Percentiles rank a stretch among this genome's conserved stretches.
Conservation (phyloP, 495 filamentous ascomycete species). For the Stereocaulon alpinum region DNA sequence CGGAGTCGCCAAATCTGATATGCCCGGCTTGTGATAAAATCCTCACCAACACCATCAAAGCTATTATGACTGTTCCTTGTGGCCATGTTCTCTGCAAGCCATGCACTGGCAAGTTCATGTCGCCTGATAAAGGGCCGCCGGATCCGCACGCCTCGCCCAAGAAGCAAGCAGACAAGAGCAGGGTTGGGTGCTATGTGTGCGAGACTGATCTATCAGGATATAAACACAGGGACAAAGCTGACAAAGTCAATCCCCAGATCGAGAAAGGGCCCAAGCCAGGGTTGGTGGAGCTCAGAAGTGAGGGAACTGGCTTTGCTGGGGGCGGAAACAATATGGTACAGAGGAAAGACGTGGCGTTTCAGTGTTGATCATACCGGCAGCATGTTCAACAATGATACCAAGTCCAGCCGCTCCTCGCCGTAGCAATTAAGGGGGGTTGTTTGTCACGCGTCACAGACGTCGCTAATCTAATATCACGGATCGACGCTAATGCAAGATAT, state of each 20-base stretch:
- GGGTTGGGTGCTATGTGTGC: conserved; percentile 77
- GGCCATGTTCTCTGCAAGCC: conserved; percentile 88
- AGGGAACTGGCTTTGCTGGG: conserved; percentile 89
- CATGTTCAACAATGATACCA: no score
- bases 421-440: no score
- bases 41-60: conserved; percentile 72
- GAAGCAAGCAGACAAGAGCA: conserved; percentile 39
- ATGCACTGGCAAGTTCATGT: conserved; percentile 84
- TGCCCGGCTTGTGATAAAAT: conserved; percentile 87
- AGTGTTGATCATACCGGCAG: conserved; percentile 45
- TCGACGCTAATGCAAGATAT: conserved; percentile 8
- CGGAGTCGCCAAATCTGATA: conserved; percentile 44
- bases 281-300: conserved; percentile 71
- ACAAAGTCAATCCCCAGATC: conserved; percentile 36
- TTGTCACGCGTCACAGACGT: neutral
- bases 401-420: no score
- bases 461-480: neutral
- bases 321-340: conserved; percentile 73
- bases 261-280: conserved; percentile 57
- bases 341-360: conserved; percentile 72
- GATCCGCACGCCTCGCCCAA: conserved; percentile 50
- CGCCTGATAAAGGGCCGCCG: conserved; percentile 40
- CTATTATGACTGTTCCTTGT: conserved; percentile 83
- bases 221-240: conserved; percentile 34
- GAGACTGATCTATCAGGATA: conserved; percentile 57